Evolutionary conservation across 495 filamentous ascomycete genomes (phyloP), one percentile per base, ranked within the genome.

Genomic region (Friedmanniomyces endolithicus): DNA sequence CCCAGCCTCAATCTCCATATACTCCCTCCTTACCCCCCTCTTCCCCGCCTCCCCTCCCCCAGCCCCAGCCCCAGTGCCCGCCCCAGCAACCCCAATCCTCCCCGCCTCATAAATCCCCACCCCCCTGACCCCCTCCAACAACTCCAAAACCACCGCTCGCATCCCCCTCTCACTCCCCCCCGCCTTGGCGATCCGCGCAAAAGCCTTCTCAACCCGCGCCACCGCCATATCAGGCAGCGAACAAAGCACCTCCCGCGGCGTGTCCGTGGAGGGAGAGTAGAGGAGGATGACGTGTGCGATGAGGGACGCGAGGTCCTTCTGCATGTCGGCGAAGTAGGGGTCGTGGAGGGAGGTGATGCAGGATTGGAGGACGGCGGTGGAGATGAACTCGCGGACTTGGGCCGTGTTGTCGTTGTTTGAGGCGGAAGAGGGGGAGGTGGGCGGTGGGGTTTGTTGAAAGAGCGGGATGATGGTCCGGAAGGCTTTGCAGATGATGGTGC

Each of bases 281-380:
- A 84, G 72, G 6, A 82, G 74, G 65, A 94, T 76, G 52, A 96
- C 92, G 6, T 81, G 77, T 1, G 89, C 89, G 60, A 99, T 95
- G 4, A 95, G 76, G 33, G 82, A 75, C 14, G 88, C 92, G 11
- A 97, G 78, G 34, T 97, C 92, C 67, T 88, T 94, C 63, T 99
- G 92, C 63, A 90, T 79, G 54, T 99, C 92, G 39, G 95, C 90
- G 61, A 97, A 97, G 65, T 97, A 96, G 0, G 88, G 80, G 52
- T 97, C 92, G 67, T 97, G 84, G 29, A 99, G 77, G 14, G 86
- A 90, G 20, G 87, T 84, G 67, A 94, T 86, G 57, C 82, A 86
- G 0, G 85, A 81, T 71, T 83, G 85, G 22, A 94, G 75, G 3
- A 90, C 87, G 56, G 94, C 87, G 25, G 78, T 83, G 54, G 76